A percentile compares a stretch with the other conserved stretches of the same genome.
phyloP scores from a whole-genome alignment of 306 rosid species.

The Carpinus fangiana region DNA sequence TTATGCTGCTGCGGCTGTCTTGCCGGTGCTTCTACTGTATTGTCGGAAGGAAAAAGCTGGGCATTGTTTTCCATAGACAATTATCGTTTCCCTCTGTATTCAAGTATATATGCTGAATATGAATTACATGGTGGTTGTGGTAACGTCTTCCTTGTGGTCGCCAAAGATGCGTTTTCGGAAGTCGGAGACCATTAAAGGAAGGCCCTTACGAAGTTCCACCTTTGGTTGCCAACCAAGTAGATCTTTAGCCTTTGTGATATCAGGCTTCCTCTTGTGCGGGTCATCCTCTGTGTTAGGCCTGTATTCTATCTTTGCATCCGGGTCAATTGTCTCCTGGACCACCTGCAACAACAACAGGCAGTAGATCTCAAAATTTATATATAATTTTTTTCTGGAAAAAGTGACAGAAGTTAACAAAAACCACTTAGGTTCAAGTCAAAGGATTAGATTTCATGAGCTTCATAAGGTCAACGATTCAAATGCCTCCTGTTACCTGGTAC shows the following conservation, averaged over 20 bases:
- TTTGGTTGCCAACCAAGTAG: constrained; percentile 91
- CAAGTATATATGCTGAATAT: constrained; percentile 17
- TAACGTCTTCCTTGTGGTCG: constrained; percentile 73
- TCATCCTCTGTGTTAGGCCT: constrained; percentile 92
- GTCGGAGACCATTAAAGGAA: constrained; percentile 92
- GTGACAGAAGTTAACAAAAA: background rate
- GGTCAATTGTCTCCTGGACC: constrained; percentile 95
- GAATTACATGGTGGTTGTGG: constrained; percentile 39
- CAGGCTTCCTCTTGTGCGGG: constrained; percentile 98
- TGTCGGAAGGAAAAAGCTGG: constrained; percentile 15
- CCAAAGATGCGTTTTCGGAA: constrained; percentile 90
- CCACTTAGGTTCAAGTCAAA: background rate
- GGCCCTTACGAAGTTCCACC: constrained; percentile 86
- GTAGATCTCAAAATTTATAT: background rate
- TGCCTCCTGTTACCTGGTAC: background rate
- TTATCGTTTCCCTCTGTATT: constrained; percentile 20
- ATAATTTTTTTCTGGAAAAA: background rate
- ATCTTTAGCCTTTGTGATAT: constrained; percentile 78
- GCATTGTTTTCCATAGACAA: constrained; percentile 28
- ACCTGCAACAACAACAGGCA: constrained; percentile 50
- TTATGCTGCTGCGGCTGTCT: background rate
- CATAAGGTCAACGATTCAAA: too few species aligned
- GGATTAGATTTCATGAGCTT: too few species aligned
- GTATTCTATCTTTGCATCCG: constrained; percentile 88
- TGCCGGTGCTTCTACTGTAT: constrained; percentile 20